Base-by-base conservation (phyloP, 331 rosid genomes). In the Saraca asoca region DNA sequence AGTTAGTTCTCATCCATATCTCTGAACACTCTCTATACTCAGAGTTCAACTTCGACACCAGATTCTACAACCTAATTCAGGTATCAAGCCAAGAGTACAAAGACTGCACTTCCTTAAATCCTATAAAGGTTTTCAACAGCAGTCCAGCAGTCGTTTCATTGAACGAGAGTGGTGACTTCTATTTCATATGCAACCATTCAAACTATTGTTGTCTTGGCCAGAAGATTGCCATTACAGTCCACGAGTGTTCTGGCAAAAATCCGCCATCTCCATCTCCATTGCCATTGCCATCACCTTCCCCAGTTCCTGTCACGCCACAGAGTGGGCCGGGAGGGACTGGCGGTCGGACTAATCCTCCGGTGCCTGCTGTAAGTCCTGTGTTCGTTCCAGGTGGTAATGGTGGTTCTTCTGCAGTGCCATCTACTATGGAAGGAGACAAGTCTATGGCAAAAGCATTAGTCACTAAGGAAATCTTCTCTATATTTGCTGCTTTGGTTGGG, bases 121-220 rank as follows among this genome's bases (percentile, higher is more conserved):
- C 71, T 13, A 9, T 64, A 4, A 75, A 38, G 39, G 52, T 70
- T n/a, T 79, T 70, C 74, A 38, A 79, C 2, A 59, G 46, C 9
- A 70, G 77, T 9, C 83, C 83, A 9, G 51, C 70, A 19, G 59
- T 65, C 4, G 1, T 79, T 10, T 68, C 67, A 31, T 10, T 79
- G 62, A 79, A 48, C 15, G 55, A 70, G 5, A 75, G 5, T 14
- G 80, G 71, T 10, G 6, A 9, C 0, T 31, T 70, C 17, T 79
- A 35, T 62, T 79, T 75, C 71, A 66, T 31, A 39, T 79, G 84
- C 58, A 70, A 50, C 69, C 64, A 75, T 50, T 14, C 72, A 33
- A 75, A 70, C 55, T 75, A 75, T 50, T 79, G 84, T 67, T 24
- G 18, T 16, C 12, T 75, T 38, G 84, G 84, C 29, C 78, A 75